Base-by-base conservation (phyloP, 805 yeast genomes). In the Candida tammaniensis region DNA sequence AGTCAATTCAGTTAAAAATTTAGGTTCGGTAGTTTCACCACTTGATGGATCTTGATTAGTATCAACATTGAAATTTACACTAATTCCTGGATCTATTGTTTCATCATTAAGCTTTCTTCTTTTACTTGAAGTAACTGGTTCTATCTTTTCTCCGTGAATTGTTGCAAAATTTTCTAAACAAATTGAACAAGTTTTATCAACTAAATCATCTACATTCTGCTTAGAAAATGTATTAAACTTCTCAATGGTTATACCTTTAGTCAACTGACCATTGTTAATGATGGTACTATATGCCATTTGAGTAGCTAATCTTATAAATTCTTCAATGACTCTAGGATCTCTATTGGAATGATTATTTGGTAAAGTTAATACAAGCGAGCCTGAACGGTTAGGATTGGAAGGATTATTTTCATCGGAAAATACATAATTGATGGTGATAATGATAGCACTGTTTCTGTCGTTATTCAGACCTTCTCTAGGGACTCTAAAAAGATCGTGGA, bases 281-380 rank as follows among this genome's bases (percentile, higher is more conserved):
- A 82, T 74, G 11, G 86, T 77, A 24, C 81, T 62, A 52, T 80
- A 68, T 1, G 88, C 88, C 55, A 82, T 70, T 17, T 78, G 77
- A 0, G 89, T 80, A 2, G 88, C 87, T 37, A 82, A 57, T 17
- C 80, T 64, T 9, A 83, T 74, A 35, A 82, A 66, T 22, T 74
- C 77, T 48, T 76, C 80, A 20, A 82, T 62, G 22, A 76, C 68
- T 23, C 72, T 70, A n/a, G 79, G 82, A 34, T 80, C 76, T 19
- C 78, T 64, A 38, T 76, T 75, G 12, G 69, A 57, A 0, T 81
- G 73, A 27, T 77, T 77, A 46, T 80, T 79, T n/a, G 88, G 86
- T 19, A 82, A 75, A 25, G 80, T 76, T 46, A 82, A 58, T 21
- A 80, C 70, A 22, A 82, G 60, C 1, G 83, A 72, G 0, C 86